These are phyloP conservation scores for Fraxinus albicans DNA, from an alignment of 305 asterid species.

Conservation along the genomic window DNA sequence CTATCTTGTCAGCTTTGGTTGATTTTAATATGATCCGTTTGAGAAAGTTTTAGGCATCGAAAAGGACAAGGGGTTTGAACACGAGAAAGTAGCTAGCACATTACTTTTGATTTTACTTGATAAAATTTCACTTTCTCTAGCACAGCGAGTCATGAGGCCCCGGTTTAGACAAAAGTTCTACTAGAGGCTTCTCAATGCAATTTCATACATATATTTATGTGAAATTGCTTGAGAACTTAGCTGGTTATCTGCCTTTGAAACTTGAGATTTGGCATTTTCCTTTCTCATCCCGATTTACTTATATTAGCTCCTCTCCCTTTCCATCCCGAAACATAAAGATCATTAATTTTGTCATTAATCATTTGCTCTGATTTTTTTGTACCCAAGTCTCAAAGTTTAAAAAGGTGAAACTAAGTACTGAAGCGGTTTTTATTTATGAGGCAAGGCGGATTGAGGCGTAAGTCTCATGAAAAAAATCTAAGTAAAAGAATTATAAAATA, in stretches of 20 bases:
- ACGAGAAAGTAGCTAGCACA: not conserved
- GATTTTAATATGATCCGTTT: not conserved
- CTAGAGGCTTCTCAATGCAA: slow-evolving; percentile 6
- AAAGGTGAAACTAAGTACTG: too few relatives aligned
- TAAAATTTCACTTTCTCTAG: not conserved
- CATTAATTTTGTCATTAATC: not conserved
- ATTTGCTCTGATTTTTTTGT: not conserved
- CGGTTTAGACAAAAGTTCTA: not conserved
- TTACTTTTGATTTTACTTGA: not conserved
- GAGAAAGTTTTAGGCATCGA: not conserved
- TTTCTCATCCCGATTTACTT: not conserved
- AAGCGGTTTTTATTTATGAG: too few relatives aligned
- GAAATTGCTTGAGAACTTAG: slow-evolving; percentile 9
- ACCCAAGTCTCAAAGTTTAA: not conserved
- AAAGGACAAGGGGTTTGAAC: not conserved
- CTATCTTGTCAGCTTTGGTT: not conserved
- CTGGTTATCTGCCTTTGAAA: slow-evolving; percentile 3
- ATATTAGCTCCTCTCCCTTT: not conserved
- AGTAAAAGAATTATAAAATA: too few relatives aligned
- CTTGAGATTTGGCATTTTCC: not conserved
- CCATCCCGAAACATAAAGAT: not conserved
- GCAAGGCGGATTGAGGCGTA: too few relatives aligned
- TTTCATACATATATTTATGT: not conserved
- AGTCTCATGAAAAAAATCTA: too few relatives aligned
- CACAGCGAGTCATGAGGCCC: not conserved